phyloP scores from a whole-genome alignment of 108 stramenopile genomes.

The Stephanodiscus minutulus region DNA sequence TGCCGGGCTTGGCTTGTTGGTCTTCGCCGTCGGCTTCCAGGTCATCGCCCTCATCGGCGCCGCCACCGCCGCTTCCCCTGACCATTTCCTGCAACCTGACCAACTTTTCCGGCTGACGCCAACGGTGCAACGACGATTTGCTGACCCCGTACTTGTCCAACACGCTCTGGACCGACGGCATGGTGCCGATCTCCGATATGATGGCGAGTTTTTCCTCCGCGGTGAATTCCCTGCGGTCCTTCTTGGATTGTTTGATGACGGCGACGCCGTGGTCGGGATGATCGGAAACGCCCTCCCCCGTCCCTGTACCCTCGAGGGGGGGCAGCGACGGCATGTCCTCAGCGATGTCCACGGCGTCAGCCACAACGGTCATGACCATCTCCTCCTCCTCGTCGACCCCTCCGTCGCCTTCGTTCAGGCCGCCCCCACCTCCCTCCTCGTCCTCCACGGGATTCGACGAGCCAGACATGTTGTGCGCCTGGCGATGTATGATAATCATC shows the following conservation, averaged over 20 bases:
- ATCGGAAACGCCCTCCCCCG: no score
- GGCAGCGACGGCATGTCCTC: constrained; percentile 1
- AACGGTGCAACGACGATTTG: constrained; percentile 40
- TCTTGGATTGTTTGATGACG: neutral
- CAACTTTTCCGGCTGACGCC: constrained; percentile 17
- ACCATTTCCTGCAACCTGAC: constrained; percentile 36
- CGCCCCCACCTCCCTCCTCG: no score
- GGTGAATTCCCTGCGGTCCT: constrained; percentile 38
- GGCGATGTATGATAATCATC: no score
- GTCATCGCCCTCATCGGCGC: neutral
- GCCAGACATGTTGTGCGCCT: no score
- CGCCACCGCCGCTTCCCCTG: neutral
- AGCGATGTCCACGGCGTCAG: neutral
- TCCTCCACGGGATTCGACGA: no score
- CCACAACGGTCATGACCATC: neutral
- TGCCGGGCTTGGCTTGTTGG: neutral
- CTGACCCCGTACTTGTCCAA: constrained; percentile 28
- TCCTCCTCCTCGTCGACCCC: neutral
- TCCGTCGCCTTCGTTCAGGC: no score
- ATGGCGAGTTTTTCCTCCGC: constrained; percentile 41
- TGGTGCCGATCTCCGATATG: constrained; percentile 27
- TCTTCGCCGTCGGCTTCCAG: neutral
- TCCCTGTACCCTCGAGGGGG: neutral
- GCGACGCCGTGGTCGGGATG: neutral
- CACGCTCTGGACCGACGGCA: constrained; percentile 25